Base-by-base conservation (phyloP, 208 protist genomes). In the Leishmania aethiopica region DNA sequence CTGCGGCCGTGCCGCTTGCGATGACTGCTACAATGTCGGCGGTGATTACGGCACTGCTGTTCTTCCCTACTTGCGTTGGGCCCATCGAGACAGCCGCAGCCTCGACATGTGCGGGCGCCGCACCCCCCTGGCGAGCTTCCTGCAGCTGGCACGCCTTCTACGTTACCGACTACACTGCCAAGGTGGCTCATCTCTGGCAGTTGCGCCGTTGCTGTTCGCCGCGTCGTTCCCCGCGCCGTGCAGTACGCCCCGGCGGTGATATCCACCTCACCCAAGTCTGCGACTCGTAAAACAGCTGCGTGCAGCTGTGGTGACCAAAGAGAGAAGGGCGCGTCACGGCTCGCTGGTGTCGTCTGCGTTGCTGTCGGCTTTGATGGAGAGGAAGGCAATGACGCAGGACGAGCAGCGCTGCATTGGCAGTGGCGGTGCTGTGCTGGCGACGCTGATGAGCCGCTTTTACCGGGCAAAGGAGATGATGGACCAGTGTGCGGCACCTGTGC, bases 201-300 rank as follows among this genome's bases (percentile, higher is more conserved):
- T 7, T 83, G 66, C 40, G 71, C 78, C 25, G 67, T 76, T 40
- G 51, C 77, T 13, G 77, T 81, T 6, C 77, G 80, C 60, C 81
- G 77, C 57, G 81, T 35, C 32, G 57, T 72, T 15, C 78, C 75
- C 10, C 47, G 60, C 8, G 78, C 64, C 17, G 75, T 81, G n/a
- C 62, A 70, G 84, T 66, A 87, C 53, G 57, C 45, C 1, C 87
- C 88, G 5, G 75, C 79, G 0, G 92, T 96, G 81, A 96, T 93
- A 77, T 96, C 92, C 0, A 96, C 88, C 37, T 94, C 92, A 25
- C 78, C 79, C 74, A 89, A 74, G 45, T 86, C 53, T 19, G 85
- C 86, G 15, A 92, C 55, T 0, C 84, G 86, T 28, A 88, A 28
- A 67, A 92, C 75, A 25, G 80, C 75, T 1, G 77, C 84, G 76